Evolutionary conservation across 257 asterid species (phyloP), one percentile per base, ranked within the genome.

Genomic region (Voacanga thouarsii): DNA sequence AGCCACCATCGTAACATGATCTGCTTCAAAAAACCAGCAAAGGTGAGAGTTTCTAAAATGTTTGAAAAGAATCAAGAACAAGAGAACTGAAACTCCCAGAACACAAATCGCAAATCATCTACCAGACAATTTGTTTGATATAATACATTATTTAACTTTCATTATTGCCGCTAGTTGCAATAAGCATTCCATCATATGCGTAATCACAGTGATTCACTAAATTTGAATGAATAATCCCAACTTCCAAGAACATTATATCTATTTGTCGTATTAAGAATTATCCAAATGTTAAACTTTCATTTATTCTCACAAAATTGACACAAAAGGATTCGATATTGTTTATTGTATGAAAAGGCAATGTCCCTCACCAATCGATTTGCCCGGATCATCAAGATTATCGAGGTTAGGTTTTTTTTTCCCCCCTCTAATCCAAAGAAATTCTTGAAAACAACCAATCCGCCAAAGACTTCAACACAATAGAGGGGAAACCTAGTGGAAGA

Each of bases 1-100:
- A 75, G n/a, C 83, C 55, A 82, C 79, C 80, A 81, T 83, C 87
- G 75, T 67, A 84, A 45, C 19, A 84, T 66, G 76, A 77, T 78
- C 87, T 84, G 75, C 12, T 66, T 49, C 65, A 44, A 77, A 53
- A 2, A 33, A 33, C 37, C 37, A 33, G 37, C 37, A 33, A 33
- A 33, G 37, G 37, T 1, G 2, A 33, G 37, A 1, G 37, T 33
- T 33, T 33, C 37, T 2, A 33, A 53, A 14, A 14, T 7, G 71
- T 33, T 65, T 18, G 24, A 51, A 9, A 37, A 41, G 61, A 33
- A 51, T 8, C 59, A 30, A 23, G 45, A 66, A 77, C 21, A 41
- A 16, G 44, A 43, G 61, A 68, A 44, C 9, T 49, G 1, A 19
- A 80, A 70, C 23, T 63, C 61, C 41, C 47, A 44, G 26, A 41